Percentiles rank a stretch among this genome's conserved stretches.
Evolutionary conservation across 352 stramenopile species (phyloP).

Genomic region (Pythium brassicae): DNA sequence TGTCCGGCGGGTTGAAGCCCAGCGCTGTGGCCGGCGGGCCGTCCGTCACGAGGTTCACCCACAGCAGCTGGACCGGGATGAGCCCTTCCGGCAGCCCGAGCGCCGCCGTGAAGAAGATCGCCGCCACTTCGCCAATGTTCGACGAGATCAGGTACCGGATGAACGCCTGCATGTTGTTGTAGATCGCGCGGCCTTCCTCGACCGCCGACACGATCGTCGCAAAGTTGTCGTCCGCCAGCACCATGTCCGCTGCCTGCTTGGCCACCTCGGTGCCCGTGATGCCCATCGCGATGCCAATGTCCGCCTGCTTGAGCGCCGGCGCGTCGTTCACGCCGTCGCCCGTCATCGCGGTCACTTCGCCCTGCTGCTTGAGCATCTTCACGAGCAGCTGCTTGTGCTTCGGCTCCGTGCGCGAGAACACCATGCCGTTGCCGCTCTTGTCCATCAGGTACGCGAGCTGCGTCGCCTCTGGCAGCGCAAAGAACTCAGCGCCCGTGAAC

Average conservation of each 20-base stretch:
- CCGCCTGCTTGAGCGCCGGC: constrained; percentile 96
- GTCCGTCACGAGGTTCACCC: constrained; percentile 99
- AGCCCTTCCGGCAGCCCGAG: constrained; percentile 96
- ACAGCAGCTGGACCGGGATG: constrained; percentile 98
- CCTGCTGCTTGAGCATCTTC: constrained; percentile 94
- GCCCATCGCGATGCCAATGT: constrained; percentile 99
- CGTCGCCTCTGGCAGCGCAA: constrained; percentile 87
- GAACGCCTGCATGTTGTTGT: constrained; percentile 99
- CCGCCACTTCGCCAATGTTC: constrained; percentile 99
- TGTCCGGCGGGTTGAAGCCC: constrained; percentile 98
- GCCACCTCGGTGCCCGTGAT: constrained; percentile 97
- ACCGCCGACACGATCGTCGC: constrained; percentile 95
- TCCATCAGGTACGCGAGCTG: constrained; percentile 89
- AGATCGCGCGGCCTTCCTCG: constrained; percentile 84
- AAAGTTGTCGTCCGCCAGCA: constrained; percentile 99
- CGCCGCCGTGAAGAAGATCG: constrained; percentile 97
- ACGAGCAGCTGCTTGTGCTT: constrained; percentile 97
- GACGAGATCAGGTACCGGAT: constrained; percentile 99
- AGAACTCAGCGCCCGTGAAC: constrained; percentile 96
- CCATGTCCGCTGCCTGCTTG: constrained; percentile 98
- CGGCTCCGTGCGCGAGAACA: constrained; percentile 97
- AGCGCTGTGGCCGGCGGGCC: constrained; percentile 97
- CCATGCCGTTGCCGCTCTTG: constrained; percentile 83
- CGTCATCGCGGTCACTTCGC: constrained; percentile 97
- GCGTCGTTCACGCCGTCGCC: constrained; percentile 99